Evolutionary conservation across 768 basidiomycete genomes (phyloP).

Genomic region (Boletus speciosus): DNA sequence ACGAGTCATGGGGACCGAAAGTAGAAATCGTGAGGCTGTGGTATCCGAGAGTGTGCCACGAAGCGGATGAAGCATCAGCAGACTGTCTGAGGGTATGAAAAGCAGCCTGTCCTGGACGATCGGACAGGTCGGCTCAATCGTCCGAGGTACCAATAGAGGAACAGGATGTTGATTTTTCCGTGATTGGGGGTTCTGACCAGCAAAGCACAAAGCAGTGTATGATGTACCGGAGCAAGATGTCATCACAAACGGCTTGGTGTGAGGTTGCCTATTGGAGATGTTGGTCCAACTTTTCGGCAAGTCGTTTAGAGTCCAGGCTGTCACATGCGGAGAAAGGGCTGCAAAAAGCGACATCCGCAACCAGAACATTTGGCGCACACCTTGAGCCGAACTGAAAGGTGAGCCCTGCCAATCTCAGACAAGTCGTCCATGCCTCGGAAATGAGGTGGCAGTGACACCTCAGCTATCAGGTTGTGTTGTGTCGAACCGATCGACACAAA

Average conservation of each 20-base stretch:
- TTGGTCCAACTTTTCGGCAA: constrained; percentile 4
- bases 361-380: constrained; percentile 6
- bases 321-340: constrained; percentile 16
- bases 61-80: constrained; percentile 24
- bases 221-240: constrained; percentile 13
- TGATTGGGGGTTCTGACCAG: constrained; percentile 2
- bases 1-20: constrained; percentile 1
- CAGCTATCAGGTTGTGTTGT: not conserved
- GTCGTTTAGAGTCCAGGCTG: constrained; percentile 8
- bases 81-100: constrained; percentile 17
- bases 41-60: constrained; percentile 30
- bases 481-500: not conserved
- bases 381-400: not conserved
- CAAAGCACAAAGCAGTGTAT: constrained; percentile 11
- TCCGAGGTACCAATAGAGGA: not conserved
- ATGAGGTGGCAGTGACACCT: not conserved
- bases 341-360: constrained; percentile 8
- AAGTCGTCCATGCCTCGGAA: not conserved
- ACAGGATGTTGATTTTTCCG: not conserved
- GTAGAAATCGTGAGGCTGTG: constrained; percentile 23
- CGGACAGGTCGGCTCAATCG: not conserved
- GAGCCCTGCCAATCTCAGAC: not conserved
- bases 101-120: not conserved
- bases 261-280: constrained; percentile 14
- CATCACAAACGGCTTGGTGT: constrained; percentile 9